Base-by-base conservation (phyloP, 768 basidiomycete species). In the Termitomyces sp. region DNA sequence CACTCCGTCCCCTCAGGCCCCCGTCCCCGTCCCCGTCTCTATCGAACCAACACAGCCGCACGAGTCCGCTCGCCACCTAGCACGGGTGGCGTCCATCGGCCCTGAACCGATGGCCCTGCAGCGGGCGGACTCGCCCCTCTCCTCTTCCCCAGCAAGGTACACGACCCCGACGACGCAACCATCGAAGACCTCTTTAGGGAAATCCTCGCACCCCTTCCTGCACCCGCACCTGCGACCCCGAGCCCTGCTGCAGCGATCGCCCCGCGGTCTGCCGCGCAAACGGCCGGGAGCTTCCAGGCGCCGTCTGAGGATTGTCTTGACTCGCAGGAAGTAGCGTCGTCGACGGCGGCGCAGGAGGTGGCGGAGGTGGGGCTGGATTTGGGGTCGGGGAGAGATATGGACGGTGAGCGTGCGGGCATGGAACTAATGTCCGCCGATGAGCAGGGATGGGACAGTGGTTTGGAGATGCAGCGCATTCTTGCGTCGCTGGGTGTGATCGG, bases 11-110 rank as follows among this genome's bases (percentile, higher is more conserved):
- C 37, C 65, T 55, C 5, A 7, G 70, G 61, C 22, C 69, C 44
- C 59, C 66, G 39, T 61, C 72, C 49, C 58, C 69, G 18, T 52
- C 73, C 4, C 27, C 70, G 27, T 63, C 68, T 53, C 68, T 74
- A 36, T 57, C 64, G 34, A 36, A 36, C 61, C 63, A 63, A 60
- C 49, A 68, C 58, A 61, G 66, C 72, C 74, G 61, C 70, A 72
- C 70, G 79, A 87, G 70, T 75, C 89, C 86, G 89, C 92, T 94
- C 86, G 92, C 92, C 92, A 94, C 87, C 88, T 89, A 88, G 92
- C 92, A 94, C 92, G 92, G 92, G 88, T 94, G 92, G 92, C 83
- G 92, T 86, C 81, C 85, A 82, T 81, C 78, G 80, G 76, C 70
- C 75, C 74, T 76, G 74, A 74, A 67, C 75, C 81, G 80, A 80